phyloP scores from a whole-genome alignment of 208 protist species.

The Tritrichomonas foetus region DNA sequence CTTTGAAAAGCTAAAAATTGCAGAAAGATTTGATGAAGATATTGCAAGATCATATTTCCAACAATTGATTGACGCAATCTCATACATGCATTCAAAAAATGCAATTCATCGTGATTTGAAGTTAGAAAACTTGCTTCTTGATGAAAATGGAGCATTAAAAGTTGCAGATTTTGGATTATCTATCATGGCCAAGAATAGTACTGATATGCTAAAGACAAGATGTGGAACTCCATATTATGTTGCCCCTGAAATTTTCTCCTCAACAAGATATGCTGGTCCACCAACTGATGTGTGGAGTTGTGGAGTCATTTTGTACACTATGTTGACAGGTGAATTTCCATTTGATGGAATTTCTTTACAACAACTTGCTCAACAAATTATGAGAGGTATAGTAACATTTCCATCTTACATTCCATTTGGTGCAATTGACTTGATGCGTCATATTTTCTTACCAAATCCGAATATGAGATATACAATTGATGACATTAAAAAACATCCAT shows the following conservation, averaged over 20 bases:
- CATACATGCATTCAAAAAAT: constrained; percentile 2
- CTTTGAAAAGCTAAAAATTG: neutral
- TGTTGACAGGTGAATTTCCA: neutral
- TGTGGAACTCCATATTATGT: constrained; percentile 55
- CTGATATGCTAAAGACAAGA: constrained; percentile 40
- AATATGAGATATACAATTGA: neutral
- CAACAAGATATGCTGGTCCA: neutral
- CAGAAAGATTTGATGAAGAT: neutral
- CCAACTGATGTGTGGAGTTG: neutral
- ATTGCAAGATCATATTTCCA: constrained; percentile 18
- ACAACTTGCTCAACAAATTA: neutral
- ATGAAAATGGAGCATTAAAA: constrained; percentile 50
- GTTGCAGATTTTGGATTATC: constrained; percentile 58
- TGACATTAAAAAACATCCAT: neutral
- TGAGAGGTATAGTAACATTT: neutral
- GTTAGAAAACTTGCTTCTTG: constrained; percentile 53
- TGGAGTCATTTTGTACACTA: neutral
- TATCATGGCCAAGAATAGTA: constrained; percentile 22
- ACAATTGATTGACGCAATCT: constrained; percentile 19
- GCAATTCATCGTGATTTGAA: constrained; percentile 56
- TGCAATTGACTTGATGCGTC: neutral
- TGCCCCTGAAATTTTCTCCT: constrained; percentile 52
- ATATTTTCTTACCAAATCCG: neutral
- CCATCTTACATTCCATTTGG: neutral
- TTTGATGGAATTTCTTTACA: neutral